phyloP scores from a whole-genome alignment of 495 filamentous ascomycete species.

The Penicillium cataractarum region DNA sequence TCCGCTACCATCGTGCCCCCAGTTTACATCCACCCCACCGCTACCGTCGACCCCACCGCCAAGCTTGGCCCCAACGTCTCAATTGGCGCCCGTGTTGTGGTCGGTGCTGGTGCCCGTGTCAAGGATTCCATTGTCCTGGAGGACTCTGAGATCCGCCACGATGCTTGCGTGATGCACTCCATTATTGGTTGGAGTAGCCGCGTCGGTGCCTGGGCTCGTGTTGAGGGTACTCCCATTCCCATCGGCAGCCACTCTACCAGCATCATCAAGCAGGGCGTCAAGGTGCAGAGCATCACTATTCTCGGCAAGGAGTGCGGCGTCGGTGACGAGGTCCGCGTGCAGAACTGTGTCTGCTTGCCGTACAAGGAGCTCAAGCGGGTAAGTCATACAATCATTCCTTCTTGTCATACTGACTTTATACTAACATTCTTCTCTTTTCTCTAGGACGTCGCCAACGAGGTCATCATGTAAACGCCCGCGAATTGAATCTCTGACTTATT shows the following conservation, averaged over 20 bases:
- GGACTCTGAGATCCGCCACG: constrained; percentile 94
- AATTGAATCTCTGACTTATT: constrained; percentile 21
- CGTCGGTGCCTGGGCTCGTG: constrained; percentile 95
- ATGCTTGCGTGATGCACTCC: constrained; percentile 92
- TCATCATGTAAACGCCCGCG: constrained; percentile 77
- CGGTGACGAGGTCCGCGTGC: constrained; percentile 92
- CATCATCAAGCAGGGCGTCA: constrained; percentile 95
- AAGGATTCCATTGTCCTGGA: constrained; percentile 97
- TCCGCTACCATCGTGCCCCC: constrained; percentile 90
- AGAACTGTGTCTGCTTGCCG: constrained; percentile 97
- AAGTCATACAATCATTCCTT: constrained; percentile 42
- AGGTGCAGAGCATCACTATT: constrained; percentile 98
- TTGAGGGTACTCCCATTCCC: constrained; percentile 93
- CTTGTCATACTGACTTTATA: not conserved
- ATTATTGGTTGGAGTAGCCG: constrained; percentile 98
- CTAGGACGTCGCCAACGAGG: constrained; percentile 89
- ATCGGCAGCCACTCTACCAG: constrained; percentile 89
- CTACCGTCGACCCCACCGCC: constrained; percentile 87
- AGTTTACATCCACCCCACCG: constrained; percentile 97
- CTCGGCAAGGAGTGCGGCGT: constrained; percentile 96
- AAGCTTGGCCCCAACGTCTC: constrained; percentile 98
- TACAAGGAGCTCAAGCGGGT: constrained; percentile 99
- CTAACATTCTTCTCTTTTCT: not conserved
- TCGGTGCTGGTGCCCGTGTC: constrained; percentile 87
- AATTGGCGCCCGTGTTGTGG: constrained; percentile 80